phyloP scores from a whole-genome alignment of 1,284 basidiomycete genomes.

The Microbotryomycetes sp. region DNA sequence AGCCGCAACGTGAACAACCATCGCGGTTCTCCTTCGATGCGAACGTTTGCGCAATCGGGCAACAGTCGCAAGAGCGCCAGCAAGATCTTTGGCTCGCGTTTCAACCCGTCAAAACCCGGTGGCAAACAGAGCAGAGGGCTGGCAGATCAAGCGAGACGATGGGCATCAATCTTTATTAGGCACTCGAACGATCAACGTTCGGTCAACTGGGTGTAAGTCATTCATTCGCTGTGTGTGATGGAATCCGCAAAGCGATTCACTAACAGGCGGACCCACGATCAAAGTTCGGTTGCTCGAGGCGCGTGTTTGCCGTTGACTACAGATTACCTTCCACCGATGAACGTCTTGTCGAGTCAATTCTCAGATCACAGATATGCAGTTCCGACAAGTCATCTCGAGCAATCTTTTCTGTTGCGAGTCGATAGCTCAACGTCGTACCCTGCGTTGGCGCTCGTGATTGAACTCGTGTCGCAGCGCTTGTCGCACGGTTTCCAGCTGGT shows the following conservation, averaged over 20 bases:
- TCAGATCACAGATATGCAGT: conserved; percentile 57
- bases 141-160: conserved; percentile 32
- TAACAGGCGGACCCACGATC: conserved; percentile 4
- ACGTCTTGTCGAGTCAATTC: conserved; percentile 70
- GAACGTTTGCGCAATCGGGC: conserved; percentile 10
- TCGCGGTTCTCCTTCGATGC: conserved; percentile 20
- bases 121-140: conserved; percentile 28
- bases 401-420: conserved; percentile 56
- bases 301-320: conserved; percentile 83
- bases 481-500: conserved; percentile 97
- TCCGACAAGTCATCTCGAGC: conserved; percentile 43
- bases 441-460: conserved; percentile 62
- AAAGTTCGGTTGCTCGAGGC: conserved; percentile 40
- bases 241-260: conserved; percentile 54
- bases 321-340: conserved; percentile 72
- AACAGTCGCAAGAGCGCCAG: conserved; percentile 6
- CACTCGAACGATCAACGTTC: conserved; percentile 31
- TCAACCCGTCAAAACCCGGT: conserved; percentile 31
- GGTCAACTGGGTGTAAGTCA: conserved; percentile 83
- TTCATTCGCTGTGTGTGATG: background rate
- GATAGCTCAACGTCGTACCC: conserved; percentile 61
- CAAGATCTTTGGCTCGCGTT: conserved; percentile 16
- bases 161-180: conserved; percentile 34
- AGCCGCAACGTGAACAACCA: background rate
- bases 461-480: conserved; percentile 86